phyloP scores from a whole-genome alignment of 2,329 filamentous ascomycete genomes.

The Neonectria hederae region DNA sequence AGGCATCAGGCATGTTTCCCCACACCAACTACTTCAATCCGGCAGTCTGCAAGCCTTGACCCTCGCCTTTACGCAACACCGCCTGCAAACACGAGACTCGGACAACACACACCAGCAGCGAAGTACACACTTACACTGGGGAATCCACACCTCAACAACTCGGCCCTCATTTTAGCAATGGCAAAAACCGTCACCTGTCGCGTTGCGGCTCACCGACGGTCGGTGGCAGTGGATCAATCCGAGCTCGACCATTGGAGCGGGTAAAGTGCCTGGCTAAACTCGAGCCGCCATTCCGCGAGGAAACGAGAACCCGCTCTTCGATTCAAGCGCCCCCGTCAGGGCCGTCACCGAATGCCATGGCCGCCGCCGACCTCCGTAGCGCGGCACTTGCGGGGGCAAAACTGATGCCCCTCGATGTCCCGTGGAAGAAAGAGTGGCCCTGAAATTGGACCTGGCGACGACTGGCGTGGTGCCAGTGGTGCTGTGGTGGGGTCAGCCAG shows the following conservation, averaged over 20 bases:
- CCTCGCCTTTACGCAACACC: slow-evolving; percentile 16
- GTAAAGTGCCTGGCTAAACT: slow-evolving; percentile 30
- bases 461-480: background rate
- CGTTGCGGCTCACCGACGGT: background rate
- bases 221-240: slow-evolving; percentile 9
- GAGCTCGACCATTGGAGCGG: slow-evolving; percentile 24
- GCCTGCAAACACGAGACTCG: background rate
- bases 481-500: slow-evolving; percentile 7
- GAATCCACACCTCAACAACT: slow-evolving; percentile 8
- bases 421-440: background rate
- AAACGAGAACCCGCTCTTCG: background rate
- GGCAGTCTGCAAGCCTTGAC: slow-evolving; percentile 4
- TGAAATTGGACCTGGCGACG: background rate
- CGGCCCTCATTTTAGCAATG: background rate
- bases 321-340: slow-evolving; percentile 24
- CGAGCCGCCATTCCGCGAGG: background rate
- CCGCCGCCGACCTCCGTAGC: slow-evolving; percentile 26
- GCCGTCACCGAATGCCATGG: slow-evolving; percentile 20
- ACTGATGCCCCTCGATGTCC: slow-evolving; percentile 1
- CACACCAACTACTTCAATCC: slow-evolving; percentile 20
- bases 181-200: background rate
- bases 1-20: slow-evolving; percentile 3
- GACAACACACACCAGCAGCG: slow-evolving; percentile 1
- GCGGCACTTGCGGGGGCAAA: slow-evolving; percentile 20
- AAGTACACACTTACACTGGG: slow-evolving; percentile 3